A percentile compares a stretch with the other conserved stretches of the same genome.
Conservation (phyloP, 495 filamentous ascomycete species). For the Lichenothelia convexa region DNA sequence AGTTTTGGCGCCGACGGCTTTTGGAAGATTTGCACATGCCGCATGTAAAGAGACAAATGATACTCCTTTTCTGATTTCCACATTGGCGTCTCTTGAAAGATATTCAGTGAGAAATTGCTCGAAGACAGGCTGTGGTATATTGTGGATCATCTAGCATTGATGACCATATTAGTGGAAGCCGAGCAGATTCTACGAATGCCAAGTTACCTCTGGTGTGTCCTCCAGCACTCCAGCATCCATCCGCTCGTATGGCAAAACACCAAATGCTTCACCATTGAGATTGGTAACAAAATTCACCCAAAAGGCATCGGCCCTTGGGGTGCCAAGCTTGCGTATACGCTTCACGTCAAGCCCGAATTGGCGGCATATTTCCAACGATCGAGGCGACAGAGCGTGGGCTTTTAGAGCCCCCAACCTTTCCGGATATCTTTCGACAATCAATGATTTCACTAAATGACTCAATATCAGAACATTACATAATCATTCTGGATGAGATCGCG, state of each 20-base stretch:
- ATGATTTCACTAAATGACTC: no score
- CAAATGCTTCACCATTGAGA: constrained; percentile 6
- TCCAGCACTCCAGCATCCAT: constrained; percentile 13
- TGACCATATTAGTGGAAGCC: no score
- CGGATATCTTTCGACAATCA: constrained; percentile 11
- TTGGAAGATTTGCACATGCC: no score
- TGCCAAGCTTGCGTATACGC: constrained; percentile 6
- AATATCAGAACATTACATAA: no score
- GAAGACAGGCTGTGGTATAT: constrained; percentile 12
- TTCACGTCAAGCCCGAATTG: constrained; percentile 11
- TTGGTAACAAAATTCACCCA: constrained; percentile 15
- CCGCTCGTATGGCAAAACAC: constrained; percentile 11
- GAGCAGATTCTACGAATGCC: no score
- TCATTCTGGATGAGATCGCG: constrained; percentile 6
- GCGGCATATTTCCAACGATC: constrained; percentile 12
- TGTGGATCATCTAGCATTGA: constrained; percentile 17
- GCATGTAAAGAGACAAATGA: no score
- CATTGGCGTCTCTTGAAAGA: no score
- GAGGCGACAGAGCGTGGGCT: constrained; percentile 11
- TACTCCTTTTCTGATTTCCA: no score
- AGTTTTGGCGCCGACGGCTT: constrained; percentile 4
- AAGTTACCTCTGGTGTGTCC: constrained; percentile 8
- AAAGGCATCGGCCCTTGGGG: constrained; percentile 7
- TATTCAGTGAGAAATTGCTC: constrained; percentile 8
- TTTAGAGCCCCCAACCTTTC: constrained; percentile 10